Evolutionary conservation across 2,329 filamentous ascomycete genomes (phyloP), one percentile per base, ranked within the genome.

Genomic region (Aureobasidium sp.): DNA sequence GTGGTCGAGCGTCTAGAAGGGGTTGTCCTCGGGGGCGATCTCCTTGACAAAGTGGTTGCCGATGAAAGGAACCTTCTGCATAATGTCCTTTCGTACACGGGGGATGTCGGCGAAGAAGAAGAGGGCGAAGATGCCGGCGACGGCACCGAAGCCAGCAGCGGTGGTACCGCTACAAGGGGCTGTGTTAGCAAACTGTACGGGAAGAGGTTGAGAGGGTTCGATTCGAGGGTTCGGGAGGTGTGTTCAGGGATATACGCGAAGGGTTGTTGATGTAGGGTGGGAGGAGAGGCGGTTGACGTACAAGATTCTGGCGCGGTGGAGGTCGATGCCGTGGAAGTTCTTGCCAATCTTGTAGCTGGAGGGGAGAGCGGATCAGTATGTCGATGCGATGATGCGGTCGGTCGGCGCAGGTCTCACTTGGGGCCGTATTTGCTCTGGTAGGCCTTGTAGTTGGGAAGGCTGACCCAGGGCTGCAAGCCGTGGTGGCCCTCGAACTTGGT

Each of bases 71-170:
- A 85, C 68, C 74, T 84, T 81, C 73, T 79, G 77, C 70, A 84
- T 76, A 65, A 86, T 83, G 69, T 86, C 84, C 67, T 80, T 77
- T 69, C 82, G 77, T 47, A 87, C 81, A 68, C 78, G 79, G 62
- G 84, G 84, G 27, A 86, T 78, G 67, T 84, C 83, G 67, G 81
- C 80, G 74, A 86, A 82, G 78, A 86, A 84, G 76, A 83, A 85
- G 66, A 86, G 70, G 38, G 80, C 81, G 72, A 83, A 82, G 69
- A 82, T 74, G 64, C 81, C 83, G 43, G 80, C 77, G 49, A 78
- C 76, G 64, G 78, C 80, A 65, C 81, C 84, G 73, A 85, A 84
- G 49, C 76, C 76, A 58, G 73, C 78, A 46, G 77, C 79, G 53
- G 83, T 77, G 58, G 69, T 65, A 60, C 73, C 78, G 43, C 67